Conservation (phyloP, 2,329 filamentous ascomycete species). For the Calonectria honghensis region DNA sequence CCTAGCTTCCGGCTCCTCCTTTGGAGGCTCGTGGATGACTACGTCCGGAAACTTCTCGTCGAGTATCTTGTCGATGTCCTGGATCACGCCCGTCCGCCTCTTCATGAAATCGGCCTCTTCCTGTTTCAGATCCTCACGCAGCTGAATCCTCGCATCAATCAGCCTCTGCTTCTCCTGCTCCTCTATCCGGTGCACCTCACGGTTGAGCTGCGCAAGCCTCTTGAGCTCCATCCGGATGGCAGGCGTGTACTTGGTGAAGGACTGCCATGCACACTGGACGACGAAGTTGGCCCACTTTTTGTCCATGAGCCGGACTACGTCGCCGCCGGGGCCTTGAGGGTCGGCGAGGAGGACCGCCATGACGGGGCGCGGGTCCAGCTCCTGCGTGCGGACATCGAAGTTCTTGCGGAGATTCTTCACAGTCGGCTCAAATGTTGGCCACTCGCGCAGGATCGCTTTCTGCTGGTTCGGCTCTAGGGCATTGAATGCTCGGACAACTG, state of each 20-base stretch:
- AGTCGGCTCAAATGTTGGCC: slow-evolving; percentile 8
- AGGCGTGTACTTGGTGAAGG: neutral
- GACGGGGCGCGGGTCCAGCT: slow-evolving; percentile 28
- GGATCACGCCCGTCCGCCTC: neutral
- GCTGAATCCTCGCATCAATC: neutral
- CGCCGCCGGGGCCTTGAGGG: slow-evolving; percentile 13
- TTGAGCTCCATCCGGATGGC: neutral
- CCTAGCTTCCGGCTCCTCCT: neutral
- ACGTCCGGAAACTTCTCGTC: slow-evolving; percentile 1
- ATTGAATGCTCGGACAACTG: slow-evolving; percentile 2
- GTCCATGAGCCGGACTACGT: slow-evolving; percentile 21
- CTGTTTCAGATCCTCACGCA: neutral
- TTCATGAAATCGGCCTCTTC: neutral
- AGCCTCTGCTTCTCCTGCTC: neutral
- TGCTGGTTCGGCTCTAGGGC: neutral
- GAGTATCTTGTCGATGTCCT: neutral
- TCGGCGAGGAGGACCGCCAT: slow-evolving; percentile 26
- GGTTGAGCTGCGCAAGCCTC: neutral
- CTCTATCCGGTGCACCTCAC: neutral
- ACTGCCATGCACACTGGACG: slow-evolving; percentile 26
- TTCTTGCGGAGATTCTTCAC: neutral
- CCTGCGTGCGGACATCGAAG: neutral
- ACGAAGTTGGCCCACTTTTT: slow-evolving; percentile 26
- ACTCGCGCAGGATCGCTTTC: slow-evolving; percentile 16
- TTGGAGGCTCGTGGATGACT: neutral